Evolutionary conservation across 2,329 filamentous ascomycete genomes (phyloP), one percentile per base, ranked within the genome.

Genomic region (Pyrenophora seminiperda): DNA sequence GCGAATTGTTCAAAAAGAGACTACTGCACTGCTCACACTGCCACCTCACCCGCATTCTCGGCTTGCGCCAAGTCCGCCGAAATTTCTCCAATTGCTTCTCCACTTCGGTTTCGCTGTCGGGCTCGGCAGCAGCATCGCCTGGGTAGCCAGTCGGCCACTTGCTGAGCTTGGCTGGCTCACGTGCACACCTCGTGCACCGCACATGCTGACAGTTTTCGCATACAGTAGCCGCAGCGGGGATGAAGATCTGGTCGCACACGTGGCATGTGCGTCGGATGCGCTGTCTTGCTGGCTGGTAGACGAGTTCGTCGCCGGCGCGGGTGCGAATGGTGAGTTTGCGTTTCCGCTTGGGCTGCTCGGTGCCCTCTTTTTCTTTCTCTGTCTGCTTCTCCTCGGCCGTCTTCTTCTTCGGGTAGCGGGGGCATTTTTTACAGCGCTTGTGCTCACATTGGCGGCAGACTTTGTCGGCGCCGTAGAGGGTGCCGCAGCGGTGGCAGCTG

Each of bases 401-500:
- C 59, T 83, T 84, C 75, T 86, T 85, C 44, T 82, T 78, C 27
- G 91, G 91, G 63, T 88, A 84, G 47, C 90, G 85, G 20, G 85
- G 83, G 71, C 92, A 97, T 66, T 88, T 85, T 67, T 84, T 88
- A 82, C 92, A 97, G 59, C 90, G 84, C 38, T 79, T 78, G 75
- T 97, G 92, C 61, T 88, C 81, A 76, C 92, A 97, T 59, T 83
- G 83, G 58, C 81, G 73, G 74, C 92, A 96, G 52, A 87, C 79
- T 75, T 87, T 91, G 63, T 87, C 83, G 15, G 82, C 73, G 47
- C 88, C 86, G 70, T 93, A 96, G 18, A 83, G 82, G 11, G 87
- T 83, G 50, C 86, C 83, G 77, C 92, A 97, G 60, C 83, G 81
- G 74, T 96, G 92, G 73, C 92, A 97, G 56, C 83, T 86, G 60